Evolutionary conservation across 139 green algal genomes (phyloP).

Genomic region (Chlamydomonas sp.): DNA sequence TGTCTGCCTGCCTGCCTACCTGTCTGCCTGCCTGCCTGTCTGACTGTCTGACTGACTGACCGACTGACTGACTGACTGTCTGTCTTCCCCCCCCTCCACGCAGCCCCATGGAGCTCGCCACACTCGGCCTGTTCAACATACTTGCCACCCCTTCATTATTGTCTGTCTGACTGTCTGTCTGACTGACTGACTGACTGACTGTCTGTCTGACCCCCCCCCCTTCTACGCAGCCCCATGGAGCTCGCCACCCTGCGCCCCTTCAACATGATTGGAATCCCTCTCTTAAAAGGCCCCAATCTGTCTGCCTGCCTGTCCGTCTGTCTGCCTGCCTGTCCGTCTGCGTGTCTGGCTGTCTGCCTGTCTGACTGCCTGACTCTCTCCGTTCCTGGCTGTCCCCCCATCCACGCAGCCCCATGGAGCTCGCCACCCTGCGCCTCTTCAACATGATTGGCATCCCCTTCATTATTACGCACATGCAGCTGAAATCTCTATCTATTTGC

Average conservation of each 20-base stretch:
- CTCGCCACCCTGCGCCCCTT: constrained; percentile 69
- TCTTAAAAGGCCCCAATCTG: no score
- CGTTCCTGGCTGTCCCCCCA: no score
- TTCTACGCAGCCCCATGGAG: constrained; percentile 78
- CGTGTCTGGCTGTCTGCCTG: constrained; percentile 3
- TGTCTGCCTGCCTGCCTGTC: no score
- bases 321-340: no score
- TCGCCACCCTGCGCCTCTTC: constrained; percentile 67
- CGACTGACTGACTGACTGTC: no score
- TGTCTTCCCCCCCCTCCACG: no score
- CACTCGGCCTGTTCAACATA: constrained; percentile 76
- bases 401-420: constrained; percentile 77
- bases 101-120: constrained; percentile 79
- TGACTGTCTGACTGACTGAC: neutral
- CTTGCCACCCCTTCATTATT: constrained; percentile 47
- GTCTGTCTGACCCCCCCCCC: no score
- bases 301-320: no score
- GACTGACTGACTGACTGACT: no score
- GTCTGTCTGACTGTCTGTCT: constrained; percentile 6
- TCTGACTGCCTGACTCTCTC: no score
- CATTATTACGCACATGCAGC: no score
- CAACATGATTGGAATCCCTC: constrained; percentile 73
- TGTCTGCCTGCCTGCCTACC: neutral
- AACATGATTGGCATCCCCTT: constrained; percentile 75
- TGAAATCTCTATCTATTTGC: no score